These are phyloP conservation scores for Aphanocladium album DNA, from an alignment of 2,329 filamentous ascomycete genomes.

Conservation along the genomic window DNA sequence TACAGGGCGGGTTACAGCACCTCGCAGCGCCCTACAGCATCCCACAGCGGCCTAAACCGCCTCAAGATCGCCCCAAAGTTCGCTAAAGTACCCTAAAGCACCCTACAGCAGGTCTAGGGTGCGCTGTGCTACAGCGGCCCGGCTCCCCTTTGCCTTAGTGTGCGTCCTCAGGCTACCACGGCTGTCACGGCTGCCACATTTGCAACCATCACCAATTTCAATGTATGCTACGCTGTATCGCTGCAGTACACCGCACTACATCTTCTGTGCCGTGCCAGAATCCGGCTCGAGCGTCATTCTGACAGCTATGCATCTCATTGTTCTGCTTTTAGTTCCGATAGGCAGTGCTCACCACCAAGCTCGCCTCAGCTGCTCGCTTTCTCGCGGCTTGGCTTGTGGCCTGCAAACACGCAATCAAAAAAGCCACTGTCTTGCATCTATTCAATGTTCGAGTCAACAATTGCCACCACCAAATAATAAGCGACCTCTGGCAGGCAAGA, in stretches of 20 bases:
- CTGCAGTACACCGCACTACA: not conserved
- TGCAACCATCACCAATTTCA: not conserved
- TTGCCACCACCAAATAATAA: not conserved
- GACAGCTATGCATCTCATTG: not conserved
- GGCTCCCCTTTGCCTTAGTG: not conserved
- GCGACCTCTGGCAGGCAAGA: no score
- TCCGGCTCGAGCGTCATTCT: not conserved
- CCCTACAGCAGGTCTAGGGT: not conserved
- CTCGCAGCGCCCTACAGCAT: not conserved
- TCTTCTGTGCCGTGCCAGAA: not conserved
- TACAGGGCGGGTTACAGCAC: not conserved
- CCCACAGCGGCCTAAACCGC: no score
- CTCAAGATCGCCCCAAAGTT: no score
- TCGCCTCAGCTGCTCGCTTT: not conserved
- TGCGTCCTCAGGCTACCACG: not conserved
- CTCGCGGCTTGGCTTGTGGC: not conserved
- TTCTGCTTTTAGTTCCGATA: not conserved
- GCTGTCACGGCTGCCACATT: not conserved
- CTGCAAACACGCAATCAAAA: not conserved
- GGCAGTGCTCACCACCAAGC: not conserved
- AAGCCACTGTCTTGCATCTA: constrained; percentile 2
- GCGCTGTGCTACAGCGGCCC: not conserved
- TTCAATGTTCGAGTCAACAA: constrained; percentile 1
- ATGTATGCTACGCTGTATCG: not conserved
- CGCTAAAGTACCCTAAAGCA: no score